Evolutionary conservation across 2,329 filamentous ascomycete genomes (phyloP), one percentile per base, ranked within the genome.

Genomic region (Hypoxylon rubiginosum): DNA sequence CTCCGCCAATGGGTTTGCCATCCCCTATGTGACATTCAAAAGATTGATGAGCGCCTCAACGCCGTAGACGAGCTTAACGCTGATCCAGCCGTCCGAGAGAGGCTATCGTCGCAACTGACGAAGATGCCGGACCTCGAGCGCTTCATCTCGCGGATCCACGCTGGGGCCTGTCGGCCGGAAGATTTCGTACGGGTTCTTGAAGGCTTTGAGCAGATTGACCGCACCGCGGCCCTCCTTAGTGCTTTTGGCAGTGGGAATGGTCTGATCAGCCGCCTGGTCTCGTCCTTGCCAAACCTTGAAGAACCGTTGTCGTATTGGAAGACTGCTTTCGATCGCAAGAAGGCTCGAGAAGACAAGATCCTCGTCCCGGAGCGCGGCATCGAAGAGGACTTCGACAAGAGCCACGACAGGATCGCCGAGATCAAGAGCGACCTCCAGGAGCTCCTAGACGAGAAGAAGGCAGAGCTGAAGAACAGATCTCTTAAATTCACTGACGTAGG

Each of bases 1-100:
- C 94, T 99, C 78, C 91, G 94, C 58, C 94, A 97, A 78, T 99
- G 96, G 96, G 91, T 99, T 2, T 98, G 95, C 74, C 96, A 99
- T 78, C 96, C 96, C 2, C 84, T 99, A 13, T 93, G 94, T 77
- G 92, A 97, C 79, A 90, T 92, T 5, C 82, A 85, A 39, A 94
- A 92, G 76, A 97, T 99, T 82, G 97, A 98, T 74, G 94, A 97
- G 70, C 89, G 96, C 5, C 84, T 99, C 10, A 75, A 99, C 80
- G 96, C 96, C 4, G 94, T 99, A 4, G 96, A 98, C 74, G 90
- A 95, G 74, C 83, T 99, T 45, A 97, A 97, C 72, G 90, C 91
- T 0, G 93, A 98, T 76, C 86, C 87, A 0, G 89, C 85, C 24
- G 84, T 97, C 28, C 92, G 93, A 58, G 93, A 97, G 71, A 90